A percentile compares a stretch with the other conserved stretches of the same genome.
Evolutionary conservation across 2,329 filamentous ascomycete species (phyloP).

Genomic region (Curvularia spicifera): DNA sequence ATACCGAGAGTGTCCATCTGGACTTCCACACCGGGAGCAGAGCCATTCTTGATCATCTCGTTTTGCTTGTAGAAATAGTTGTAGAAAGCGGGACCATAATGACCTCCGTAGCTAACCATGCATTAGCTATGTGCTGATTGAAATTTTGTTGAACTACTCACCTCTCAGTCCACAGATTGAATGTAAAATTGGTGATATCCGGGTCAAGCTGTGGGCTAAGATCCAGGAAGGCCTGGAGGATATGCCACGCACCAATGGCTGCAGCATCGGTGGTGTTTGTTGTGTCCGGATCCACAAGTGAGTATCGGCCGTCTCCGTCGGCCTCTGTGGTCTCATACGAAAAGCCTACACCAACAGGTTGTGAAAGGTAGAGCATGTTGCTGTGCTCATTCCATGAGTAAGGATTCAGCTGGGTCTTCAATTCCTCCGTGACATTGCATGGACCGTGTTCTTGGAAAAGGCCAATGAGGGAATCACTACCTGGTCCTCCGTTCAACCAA

Average conservation of each 20-base stretch:
- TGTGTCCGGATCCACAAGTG: constrained; percentile 38
- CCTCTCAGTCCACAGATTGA: constrained; percentile 57
- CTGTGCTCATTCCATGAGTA: constrained; percentile 51
- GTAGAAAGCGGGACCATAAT: constrained; percentile 62
- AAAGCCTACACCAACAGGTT: constrained; percentile 51
- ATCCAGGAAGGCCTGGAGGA: constrained; percentile 46
- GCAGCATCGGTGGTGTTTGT: constrained; percentile 45
- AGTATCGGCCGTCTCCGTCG: constrained; percentile 38
- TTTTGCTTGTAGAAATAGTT: constrained; percentile 65
- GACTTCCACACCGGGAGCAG: constrained; percentile 55
- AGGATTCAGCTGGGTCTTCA: constrained; percentile 46
- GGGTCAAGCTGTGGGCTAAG: constrained; percentile 54
- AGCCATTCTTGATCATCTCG: constrained; percentile 58
- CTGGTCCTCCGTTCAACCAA: constrained; percentile 63
- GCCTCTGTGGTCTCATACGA: constrained; percentile 45
- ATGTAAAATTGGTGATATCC: constrained; percentile 59
- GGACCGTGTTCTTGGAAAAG: constrained; percentile 56
- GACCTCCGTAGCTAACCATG: constrained; percentile 46
- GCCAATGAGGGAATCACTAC: constrained; percentile 60
- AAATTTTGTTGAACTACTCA: constrained; percentile 3
- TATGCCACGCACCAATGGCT: constrained; percentile 46
- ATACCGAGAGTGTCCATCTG: constrained; percentile 62
- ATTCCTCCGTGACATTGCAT: constrained; percentile 45
- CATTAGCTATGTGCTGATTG: not conserved
- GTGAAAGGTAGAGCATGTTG: constrained; percentile 50